Conservation (phyloP, 1,284 basidiomycete genomes). For the Sporisorium graminicola region DNA sequence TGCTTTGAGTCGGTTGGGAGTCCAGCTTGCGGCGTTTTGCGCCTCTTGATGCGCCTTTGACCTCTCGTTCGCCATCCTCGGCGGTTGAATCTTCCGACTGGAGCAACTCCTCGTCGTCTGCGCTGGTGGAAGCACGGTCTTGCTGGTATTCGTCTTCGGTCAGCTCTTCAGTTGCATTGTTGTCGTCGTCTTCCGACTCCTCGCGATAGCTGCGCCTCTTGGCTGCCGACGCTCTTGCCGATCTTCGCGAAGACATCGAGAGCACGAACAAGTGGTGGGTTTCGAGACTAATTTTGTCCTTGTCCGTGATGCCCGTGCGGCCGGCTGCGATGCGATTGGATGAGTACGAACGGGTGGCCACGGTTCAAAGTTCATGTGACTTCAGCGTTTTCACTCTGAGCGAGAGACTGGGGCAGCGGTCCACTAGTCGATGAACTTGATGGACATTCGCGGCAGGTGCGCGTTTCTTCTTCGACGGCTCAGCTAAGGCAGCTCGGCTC, state of each 20-base stretch:
- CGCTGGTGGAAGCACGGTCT: conserved; percentile 20
- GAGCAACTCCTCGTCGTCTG: conserved; percentile 20
- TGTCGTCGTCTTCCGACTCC: conserved; percentile 23
- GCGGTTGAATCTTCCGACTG: conserved; percentile 7
- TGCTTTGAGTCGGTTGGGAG: too few relatives aligned
- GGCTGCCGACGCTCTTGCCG: conserved; percentile 22
- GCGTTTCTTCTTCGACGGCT: too few relatives aligned
- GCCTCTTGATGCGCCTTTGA: not conserved
- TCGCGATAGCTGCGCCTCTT: conserved; percentile 41
- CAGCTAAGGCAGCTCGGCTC: too few relatives aligned
- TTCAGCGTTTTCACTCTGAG: too few relatives aligned
- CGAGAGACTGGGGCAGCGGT: too few relatives aligned
- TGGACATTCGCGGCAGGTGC: too few relatives aligned
- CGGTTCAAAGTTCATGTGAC: not conserved
- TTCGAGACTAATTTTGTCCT: not conserved
- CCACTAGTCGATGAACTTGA: too few relatives aligned
- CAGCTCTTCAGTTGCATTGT: conserved; percentile 12
- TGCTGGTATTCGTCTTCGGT: conserved; percentile 40
- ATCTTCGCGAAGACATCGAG: conserved; percentile 36
- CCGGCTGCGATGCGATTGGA: too few relatives aligned
- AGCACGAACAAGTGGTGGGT: not conserved
- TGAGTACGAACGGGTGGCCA: too few relatives aligned
- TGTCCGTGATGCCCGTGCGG: not conserved
- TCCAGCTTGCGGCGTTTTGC: conserved; percentile 23
- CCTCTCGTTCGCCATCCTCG: conserved; percentile 6